Evolutionary conservation across 129 eudicot species (phyloP), one percentile per base, ranked within the genome.

Genomic region (Artemisia tridentata): DNA sequence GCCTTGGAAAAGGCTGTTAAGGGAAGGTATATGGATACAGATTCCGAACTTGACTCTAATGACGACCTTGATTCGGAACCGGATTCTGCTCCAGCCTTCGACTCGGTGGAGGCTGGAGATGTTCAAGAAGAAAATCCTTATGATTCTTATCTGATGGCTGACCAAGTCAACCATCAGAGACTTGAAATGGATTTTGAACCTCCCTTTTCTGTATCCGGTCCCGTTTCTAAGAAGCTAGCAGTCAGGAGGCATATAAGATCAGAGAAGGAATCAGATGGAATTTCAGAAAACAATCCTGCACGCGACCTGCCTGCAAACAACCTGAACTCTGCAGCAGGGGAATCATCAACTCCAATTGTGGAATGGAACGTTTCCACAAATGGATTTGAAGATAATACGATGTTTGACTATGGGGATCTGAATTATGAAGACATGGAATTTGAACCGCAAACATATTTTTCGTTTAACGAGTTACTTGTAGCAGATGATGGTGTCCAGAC

Each of bases 391-490:
- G 97, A 86, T 21, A 83, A 77, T 60, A 64, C 80, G 67, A 74
- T 82, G 83, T 79, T 86, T 38, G 89, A 95, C 62, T 77, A 71
- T 54, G 97, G 69, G 20, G 79, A 65, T 78, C 72, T 87, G 6
- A 77, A 79, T 65, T 80, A 57, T 7, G 96, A 90, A 58, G 91
- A 92, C 25, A 80, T 79, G 82, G 97, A 90, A 43, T 90, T 86
- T 53, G 99, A 95, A 66, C 99, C 99, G 0, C 97, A 95, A 60
- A 95, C 99, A 0, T 95, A 86, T 75, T 95, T 90, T 83, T 95
- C 99, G 11, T 88, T 90, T 68, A 84, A 81, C 11, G 99, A 95
- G 77, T 76, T 95, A 75, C 86, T 90, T 54, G 97, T 85, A 29
- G 48, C 87, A 20, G 96, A 89, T 68, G 95, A 83, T 25, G 81